A percentile compares a stretch with the other conserved stretches of the same genome.
Conservation (phyloP, 345 rosid genomes). For the Lagerstroemia speciosa region DNA sequence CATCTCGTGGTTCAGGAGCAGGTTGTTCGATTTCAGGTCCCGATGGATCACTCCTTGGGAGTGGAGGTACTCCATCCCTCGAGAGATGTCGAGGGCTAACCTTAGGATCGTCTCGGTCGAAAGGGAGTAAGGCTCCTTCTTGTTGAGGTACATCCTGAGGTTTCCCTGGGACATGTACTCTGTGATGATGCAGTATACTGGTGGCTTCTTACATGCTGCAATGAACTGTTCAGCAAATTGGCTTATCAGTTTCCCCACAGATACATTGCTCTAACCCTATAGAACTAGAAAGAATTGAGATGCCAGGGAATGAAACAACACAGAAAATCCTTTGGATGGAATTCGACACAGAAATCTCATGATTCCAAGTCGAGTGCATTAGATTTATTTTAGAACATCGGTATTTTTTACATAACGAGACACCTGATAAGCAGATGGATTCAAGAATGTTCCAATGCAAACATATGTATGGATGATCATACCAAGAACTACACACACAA, state of each 20-base stretch:
- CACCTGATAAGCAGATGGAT: too few species aligned
- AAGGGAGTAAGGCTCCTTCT: conserved; percentile 91
- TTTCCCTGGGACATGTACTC: conserved; percentile 99
- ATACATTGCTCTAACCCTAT: too few species aligned
- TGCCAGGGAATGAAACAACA: too few species aligned
- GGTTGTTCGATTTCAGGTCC: conserved; percentile 87
- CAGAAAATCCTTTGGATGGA: too few species aligned
- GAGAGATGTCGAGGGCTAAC: conserved; percentile 88
- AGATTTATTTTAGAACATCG: too few species aligned
- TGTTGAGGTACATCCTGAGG: conserved; percentile 95
- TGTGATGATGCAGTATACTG: conserved; percentile 92
- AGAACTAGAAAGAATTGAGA: too few species aligned
- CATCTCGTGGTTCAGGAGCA: conserved; percentile 92
- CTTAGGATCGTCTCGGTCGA: conserved; percentile 81
- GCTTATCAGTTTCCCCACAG: neutral
- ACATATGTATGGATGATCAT: too few species aligned
- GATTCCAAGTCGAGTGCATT: too few species aligned
- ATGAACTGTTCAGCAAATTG: conserved; percentile 49
- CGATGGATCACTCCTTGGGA: conserved; percentile 97
- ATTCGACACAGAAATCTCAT: too few species aligned
- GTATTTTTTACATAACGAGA: too few species aligned
- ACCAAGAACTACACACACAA: too few species aligned
- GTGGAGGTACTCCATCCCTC: conserved; percentile 99
- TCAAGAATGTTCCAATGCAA: too few species aligned
- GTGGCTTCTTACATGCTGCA: conserved; percentile 97